Evolutionary conservation across 176 grass and related monocot species (phyloP), one percentile per base, ranked within the genome.

Genomic region (Typha latifolia): DNA sequence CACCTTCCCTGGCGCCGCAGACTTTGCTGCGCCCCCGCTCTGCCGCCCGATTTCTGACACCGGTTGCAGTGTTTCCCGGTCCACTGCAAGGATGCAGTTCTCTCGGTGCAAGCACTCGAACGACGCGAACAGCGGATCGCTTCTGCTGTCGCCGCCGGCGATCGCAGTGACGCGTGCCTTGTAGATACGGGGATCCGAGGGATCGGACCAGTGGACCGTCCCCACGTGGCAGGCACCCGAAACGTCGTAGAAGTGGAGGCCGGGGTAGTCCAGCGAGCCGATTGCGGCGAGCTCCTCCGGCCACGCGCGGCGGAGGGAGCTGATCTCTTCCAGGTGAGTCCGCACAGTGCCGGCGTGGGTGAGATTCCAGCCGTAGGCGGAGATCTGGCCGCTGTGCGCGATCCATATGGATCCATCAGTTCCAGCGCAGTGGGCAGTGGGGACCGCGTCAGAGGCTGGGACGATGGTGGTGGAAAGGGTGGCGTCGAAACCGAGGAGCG

Each of bases 31-130:
- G 53, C 62, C 86, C 37, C 89, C 94, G 52, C 67, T 91, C 75
- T 97, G 94, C 24, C 94, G 78, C 21, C 94, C 94, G 67, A 97
- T 84, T 85, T 91, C 88, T 22, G 74, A 71, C 11, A 49, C 64
- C 10, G 72, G 70, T 75, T 82, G 82, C 76, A 97, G 66, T 27
- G 88, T 92, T 37, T 61, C 69, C 24, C 80, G 83, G 69, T 97
- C 93, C 59, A 92, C 63, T 13, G 48, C 81, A 61, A 97, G 69
- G 32, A 97, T 87, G 76, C 89, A 92, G 64, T 97, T 92, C 76
- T 97, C 89, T 64, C 72, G 61, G 43, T 97, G 94, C 1, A 75
- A 57, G 62, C 88, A 81, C 78, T 97, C 94, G 47, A 97, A 92
- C 5, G 94, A 72, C 3, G 81, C 94, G 57, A 92, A 81, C 27